Base-by-base conservation (phyloP, 345 rosid genomes). In the Gossypium mustelinum region DNA sequence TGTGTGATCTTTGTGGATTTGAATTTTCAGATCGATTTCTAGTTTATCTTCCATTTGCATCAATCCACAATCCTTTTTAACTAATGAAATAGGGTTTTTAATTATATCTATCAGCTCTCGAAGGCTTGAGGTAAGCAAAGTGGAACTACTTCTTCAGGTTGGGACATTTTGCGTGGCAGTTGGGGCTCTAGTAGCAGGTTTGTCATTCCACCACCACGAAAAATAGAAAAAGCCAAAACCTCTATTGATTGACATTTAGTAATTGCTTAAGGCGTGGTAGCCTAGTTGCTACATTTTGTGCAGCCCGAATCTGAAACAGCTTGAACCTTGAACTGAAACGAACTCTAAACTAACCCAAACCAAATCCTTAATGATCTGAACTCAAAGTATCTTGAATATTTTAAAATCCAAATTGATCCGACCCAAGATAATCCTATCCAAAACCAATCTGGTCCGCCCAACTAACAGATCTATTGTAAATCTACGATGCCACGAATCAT, bases 41-140 rank as follows among this genome's bases (percentile, higher is more conserved):
- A 11, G 10, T 34, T n/a, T 70, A 29, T 62, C 50, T 56, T 68
- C 22, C 25, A 18, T n/a, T 62, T 7, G 66, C 44, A 7, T 60
- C 29, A 76, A 57, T 27, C 57, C 13, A 54, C 41, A 57, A 39
- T 62, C 70, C 54, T 25, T 12, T 66, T 12, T 59, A 27, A 55
- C 14, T 76, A 63, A 68, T 51, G 34, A 52, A 61, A n/a, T 54
- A n/a, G 43, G 22, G 9, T 57, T 68, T 52, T 70, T 52, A 27
- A 51, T 17, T 16, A 17, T 64, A 43, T 59, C 72, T 78, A 13
- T 68, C 90, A 94, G 97, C 76, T 89, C 97, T 55, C 97, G 98
- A 80, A 87, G 98, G 79, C 97, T 94, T 68, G 95, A 92, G 78
- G 98, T 94, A 61, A 94, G 97, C 86, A 87, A 97, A 86, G 87